These are phyloP conservation scores for Geranomyces michiganensis DNA, from an alignment of 192 early-diverging fungal genomes.

Conservation along the genomic window DNA sequence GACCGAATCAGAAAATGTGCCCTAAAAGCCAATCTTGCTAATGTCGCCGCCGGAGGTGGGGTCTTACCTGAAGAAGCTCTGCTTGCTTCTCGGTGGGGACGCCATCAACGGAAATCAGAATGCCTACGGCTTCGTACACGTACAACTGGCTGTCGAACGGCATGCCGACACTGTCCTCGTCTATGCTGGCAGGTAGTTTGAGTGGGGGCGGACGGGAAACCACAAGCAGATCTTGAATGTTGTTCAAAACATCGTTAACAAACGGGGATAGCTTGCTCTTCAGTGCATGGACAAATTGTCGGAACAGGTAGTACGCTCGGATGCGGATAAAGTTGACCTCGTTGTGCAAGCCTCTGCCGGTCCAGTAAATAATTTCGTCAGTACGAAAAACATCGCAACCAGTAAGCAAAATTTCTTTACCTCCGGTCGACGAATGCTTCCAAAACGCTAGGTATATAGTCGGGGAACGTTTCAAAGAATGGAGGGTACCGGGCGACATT, in stretches of 20 bases:
- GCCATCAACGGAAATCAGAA: constrained; percentile 79
- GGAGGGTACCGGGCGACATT: constrained; percentile 68
- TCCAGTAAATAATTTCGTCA: neutral
- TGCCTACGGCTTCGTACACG: constrained; percentile 91
- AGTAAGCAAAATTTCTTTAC: constrained; percentile 47
- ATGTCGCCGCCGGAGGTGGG: neutral
- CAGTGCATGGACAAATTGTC: constrained; percentile 77
- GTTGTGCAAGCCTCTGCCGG: constrained; percentile 74
- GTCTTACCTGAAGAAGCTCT: constrained; percentile 54
- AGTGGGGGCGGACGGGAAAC: constrained; percentile 60
- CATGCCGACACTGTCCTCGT: constrained; percentile 52
- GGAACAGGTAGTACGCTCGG: constrained; percentile 86
- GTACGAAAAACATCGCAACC: neutral
- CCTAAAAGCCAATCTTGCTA: neutral
- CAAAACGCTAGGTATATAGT: constrained; percentile 68
- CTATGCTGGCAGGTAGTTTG: constrained; percentile 47
- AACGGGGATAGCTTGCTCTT: constrained; percentile 59
- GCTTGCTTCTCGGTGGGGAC: constrained; percentile 72
- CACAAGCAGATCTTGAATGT: constrained; percentile 71
- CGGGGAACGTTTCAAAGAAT: constrained; percentile 69
- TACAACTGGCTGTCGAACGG: constrained; percentile 83
- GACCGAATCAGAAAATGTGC: neutral
- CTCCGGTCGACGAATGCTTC: constrained; percentile 75
- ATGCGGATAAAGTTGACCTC: constrained; percentile 68
- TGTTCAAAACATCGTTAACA: constrained; percentile 65